phyloP scores from a whole-genome alignment of 106 monocot species.

The Dendrobium huoshanense region DNA sequence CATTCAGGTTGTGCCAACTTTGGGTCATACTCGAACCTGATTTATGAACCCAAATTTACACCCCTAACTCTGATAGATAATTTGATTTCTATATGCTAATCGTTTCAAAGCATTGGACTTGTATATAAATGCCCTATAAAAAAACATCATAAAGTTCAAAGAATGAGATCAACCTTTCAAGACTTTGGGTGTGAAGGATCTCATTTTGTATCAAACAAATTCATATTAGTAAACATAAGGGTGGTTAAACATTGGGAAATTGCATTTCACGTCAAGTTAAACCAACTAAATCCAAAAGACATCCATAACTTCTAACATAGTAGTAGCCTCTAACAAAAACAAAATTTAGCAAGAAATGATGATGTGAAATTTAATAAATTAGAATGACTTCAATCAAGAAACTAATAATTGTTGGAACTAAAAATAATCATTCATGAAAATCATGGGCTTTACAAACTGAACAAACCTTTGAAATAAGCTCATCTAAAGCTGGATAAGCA shows the following conservation, averaged over 20 bases:
- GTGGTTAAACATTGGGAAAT: background rate
- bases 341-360: too few relatives aligned
- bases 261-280: background rate
- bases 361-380: background rate
- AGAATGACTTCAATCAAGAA: background rate
- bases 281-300: background rate
- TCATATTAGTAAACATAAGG: background rate
- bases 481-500: conserved; percentile 96
- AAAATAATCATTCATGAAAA: background rate
- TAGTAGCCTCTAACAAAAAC: background rate
- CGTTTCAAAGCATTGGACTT: too few relatives aligned
- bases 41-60: too few relatives aligned
- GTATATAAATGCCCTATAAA: too few relatives aligned
- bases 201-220: background rate
- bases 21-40: too few relatives aligned
- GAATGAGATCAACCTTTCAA: too few relatives aligned
- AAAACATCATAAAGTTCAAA: too few relatives aligned
- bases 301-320: background rate
- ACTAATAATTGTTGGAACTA: background rate
- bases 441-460: background rate
- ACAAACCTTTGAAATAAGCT: conserved; percentile 83
- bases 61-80: too few relatives aligned
- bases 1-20: too few relatives aligned
- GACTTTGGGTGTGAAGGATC: background rate
- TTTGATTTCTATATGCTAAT: too few relatives aligned